Conservation (phyloP, 2,329 filamentous ascomycete genomes). For the Fusarium nurragi region DNA sequence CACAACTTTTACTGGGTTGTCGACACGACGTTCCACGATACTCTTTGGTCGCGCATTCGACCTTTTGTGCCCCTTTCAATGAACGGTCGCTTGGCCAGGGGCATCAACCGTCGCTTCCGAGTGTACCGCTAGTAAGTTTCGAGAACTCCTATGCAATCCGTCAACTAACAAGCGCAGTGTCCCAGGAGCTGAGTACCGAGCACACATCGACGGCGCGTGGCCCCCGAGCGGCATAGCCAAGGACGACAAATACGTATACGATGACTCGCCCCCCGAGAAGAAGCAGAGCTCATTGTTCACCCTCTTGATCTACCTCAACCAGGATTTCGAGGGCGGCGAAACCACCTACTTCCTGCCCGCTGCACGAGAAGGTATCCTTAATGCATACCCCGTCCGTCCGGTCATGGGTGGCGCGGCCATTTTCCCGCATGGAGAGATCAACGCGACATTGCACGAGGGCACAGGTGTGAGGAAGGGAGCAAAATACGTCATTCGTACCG, state of each 20-base stretch:
- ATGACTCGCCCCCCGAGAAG: conserved; percentile 66
- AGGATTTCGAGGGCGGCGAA: conserved; percentile 76
- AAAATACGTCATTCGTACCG: conserved; percentile 75
- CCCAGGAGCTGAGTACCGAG: conserved; percentile 75
- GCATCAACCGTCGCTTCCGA: conserved; percentile 74
- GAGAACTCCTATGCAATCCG: rapidly evolving
- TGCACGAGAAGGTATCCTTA: conserved; percentile 70
- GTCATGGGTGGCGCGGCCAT: conserved; percentile 75
- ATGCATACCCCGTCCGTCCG: conserved; percentile 74
- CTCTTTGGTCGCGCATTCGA: conserved; percentile 69
- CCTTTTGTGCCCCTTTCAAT: conserved; percentile 65
- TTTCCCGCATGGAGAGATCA: conserved; percentile 75
- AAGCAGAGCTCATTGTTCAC: conserved; percentile 75
- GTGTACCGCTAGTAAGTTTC: conserved; percentile 68
- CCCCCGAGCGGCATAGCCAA: conserved; percentile 72
- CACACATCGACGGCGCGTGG: conserved; percentile 78
- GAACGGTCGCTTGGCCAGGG: conserved; percentile 66
- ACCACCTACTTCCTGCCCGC: conserved; percentile 77
- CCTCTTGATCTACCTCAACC: conserved; percentile 75
- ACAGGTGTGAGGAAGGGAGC: conserved; percentile 74
- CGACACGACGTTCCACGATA: conserved; percentile 69
- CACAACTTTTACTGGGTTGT: conserved; percentile 81
- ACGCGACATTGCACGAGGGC: conserved; percentile 74
- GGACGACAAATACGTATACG: conserved; percentile 70
- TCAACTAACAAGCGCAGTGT: conserved; percentile 49